Conservation (phyloP, 176 grass and related monocot species). For the Miscanthus lutarioriparius region DNA sequence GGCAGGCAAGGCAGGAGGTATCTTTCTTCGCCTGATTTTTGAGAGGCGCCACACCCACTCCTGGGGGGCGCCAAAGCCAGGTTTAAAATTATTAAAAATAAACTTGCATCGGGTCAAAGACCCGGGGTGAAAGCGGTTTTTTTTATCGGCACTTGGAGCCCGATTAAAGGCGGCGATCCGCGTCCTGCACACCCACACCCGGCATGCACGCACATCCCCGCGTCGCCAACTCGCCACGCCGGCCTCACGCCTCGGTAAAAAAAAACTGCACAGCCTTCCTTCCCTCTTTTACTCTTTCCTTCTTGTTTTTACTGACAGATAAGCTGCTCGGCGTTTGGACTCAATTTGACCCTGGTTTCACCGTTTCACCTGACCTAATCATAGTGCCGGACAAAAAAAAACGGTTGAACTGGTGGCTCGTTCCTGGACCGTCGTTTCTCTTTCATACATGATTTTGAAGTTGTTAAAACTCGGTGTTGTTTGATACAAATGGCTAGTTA, state of each 20-base stretch:
- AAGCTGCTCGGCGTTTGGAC: background rate
- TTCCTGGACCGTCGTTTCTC: too few relatives aligned
- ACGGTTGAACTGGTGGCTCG: too few relatives aligned
- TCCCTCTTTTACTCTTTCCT: conserved; percentile 13
- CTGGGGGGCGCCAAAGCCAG: background rate
- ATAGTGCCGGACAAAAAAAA: too few relatives aligned
- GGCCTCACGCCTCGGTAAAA: conserved; percentile 13
- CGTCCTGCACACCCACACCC: conserved; percentile 24
- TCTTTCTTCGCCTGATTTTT: conserved; percentile 26
- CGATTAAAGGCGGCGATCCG: conserved; percentile 52
- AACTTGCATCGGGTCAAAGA: conserved; percentile 11
- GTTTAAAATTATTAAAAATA: background rate
- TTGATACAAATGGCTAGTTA: too few relatives aligned
- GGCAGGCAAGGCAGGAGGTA: background rate
- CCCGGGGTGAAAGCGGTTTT: conserved; percentile 50
- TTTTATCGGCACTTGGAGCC: conserved; percentile 63
- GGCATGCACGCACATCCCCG: background rate
- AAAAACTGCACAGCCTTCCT: conserved; percentile 30
- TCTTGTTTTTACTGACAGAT: conserved; percentile 16
- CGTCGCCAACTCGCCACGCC: background rate
- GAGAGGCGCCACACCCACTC: background rate
- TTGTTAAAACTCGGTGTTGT: too few relatives aligned
- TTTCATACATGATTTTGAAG: too few relatives aligned
- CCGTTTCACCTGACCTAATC: background rate
- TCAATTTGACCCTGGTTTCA: too few relatives aligned